Base-by-base conservation (phyloP, 2,329 filamentous ascomycete genomes). In the Talaromyces verruculosus region DNA sequence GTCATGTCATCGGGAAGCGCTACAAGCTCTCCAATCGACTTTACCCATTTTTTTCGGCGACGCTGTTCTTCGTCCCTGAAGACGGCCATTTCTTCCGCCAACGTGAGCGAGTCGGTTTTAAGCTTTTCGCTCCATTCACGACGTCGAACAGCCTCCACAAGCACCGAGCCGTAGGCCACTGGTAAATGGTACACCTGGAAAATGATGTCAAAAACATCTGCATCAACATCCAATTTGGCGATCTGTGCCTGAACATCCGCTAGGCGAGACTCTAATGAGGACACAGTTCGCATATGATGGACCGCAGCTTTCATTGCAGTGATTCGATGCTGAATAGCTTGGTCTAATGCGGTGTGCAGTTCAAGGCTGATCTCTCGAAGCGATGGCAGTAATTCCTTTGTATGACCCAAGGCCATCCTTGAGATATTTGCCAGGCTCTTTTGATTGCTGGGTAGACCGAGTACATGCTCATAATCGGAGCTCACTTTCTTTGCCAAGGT, bases 51-150 rank as follows among this genome's bases (percentile, higher is more conserved):
- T 72, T 90, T 91, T 55, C 95, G 87, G 61, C 95, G 85, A 72
- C 94, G 93, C 61, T 91, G 87, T 76, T 99, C 95, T 77, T 98
- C 95, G 67, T 97, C 93, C 73, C 95, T 92, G 69, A 96, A 94
- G 0, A 91, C 83, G 1, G 93, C 92, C 85, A 98, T 92, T 74
- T 98, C 94, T 75, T 98, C 96, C 30, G 93, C 92, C 30, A 99
- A 81, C 0, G 90, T 92, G 2, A 91, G 89, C 0, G 94, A 95
- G 72, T 98, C 95, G 2, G 87, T 85, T 74, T 90, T 92, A 77
- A 98, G 90, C 78, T 96, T 97, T 62, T 96, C 92, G 13, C 87
- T 88, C 93, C 95, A 99, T 78, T 97, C 93, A 39, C 89, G 89
- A 25, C 95, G 89, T 65, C 91, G 87, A 47, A 97, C 87, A 17